Evolutionary conservation across 129 eudicot genomes (phyloP), one percentile per base, ranked within the genome.

Genomic region (Daucus carota): DNA sequence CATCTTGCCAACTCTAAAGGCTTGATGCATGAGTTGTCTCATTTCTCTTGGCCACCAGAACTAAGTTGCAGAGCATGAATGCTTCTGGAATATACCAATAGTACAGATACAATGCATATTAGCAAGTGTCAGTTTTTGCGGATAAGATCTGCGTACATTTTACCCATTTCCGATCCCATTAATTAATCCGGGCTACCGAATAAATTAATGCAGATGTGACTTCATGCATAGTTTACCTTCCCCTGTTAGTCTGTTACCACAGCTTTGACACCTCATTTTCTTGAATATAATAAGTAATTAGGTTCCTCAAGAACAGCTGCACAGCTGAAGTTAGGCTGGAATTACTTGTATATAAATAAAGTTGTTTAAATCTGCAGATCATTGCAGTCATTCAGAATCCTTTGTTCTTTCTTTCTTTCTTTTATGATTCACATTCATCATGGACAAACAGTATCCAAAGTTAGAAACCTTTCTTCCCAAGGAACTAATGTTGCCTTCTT

Each of bases 11-110:
- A 78, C 83, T 84, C 84, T 29, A 73, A 31, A 41, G 73, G 73
- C 54, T 41, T 78, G 85, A 82, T 28, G 38, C 34, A 62, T 82
- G 85, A 89, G 72, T 48, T 87, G 90, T 83, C 80, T 22, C 6
- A 2, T 24, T 75, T 57, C 40, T 47, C 81, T 83, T 88, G 82
- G 87, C 40, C 46, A 36, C 33, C 62, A 79, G 54, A 78, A 83
- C 81, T 79, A 83, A 83, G 63, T 54, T 89, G 92, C 88, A 62
- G 15, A 79, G 88, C 97, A 89, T 85, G 92, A 88, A 77, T 82
- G 74, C 73, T 76, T 52, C 57, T 86, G 83, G 76, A 77, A 26
- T 18, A 76, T 62, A 29, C 22, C 26, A 24, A 62, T 62, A 31
- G 4, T 70, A 8, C 2, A 38, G 0, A 69, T 20, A 0, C 9